Evolutionary conservation across 1,139 yeast genomes (phyloP).

Genomic region (Pichia sp.): DNA sequence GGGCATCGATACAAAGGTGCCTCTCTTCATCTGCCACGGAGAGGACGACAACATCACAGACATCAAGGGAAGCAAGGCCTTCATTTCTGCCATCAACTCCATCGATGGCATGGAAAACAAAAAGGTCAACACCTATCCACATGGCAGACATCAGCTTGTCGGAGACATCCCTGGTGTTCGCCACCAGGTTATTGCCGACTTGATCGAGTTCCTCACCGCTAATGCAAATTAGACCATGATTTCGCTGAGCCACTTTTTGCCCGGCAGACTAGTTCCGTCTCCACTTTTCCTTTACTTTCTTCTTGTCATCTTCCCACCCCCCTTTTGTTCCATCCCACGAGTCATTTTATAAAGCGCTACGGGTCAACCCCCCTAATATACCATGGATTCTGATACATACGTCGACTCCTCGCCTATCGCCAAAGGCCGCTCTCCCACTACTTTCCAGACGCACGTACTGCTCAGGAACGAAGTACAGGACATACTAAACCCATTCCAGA

Average conservation of each 20-base stretch:
- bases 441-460: not conserved
- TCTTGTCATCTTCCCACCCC: not conserved
- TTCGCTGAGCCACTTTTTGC: slow-evolving; percentile 8
- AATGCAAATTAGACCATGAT: not conserved
- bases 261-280: too few relatives aligned
- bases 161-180: slow-evolving; percentile 35
- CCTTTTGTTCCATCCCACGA: not conserved
- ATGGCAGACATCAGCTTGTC: slow-evolving; percentile 45
- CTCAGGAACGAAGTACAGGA: slow-evolving; percentile 9
- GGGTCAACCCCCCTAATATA: not conserved
- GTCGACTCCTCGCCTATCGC: slow-evolving; percentile 9
- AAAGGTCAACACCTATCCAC: slow-evolving; percentile 26
- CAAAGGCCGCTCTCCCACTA: not conserved
- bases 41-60: slow-evolving; percentile 52
- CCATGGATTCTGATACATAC: slow-evolving; percentile 1
- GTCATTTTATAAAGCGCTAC: not conserved
- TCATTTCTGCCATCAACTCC: slow-evolving; percentile 38
- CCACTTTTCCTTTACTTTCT: not conserved
- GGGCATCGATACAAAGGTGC: slow-evolving; percentile 41
- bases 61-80: slow-evolving; percentile 48
- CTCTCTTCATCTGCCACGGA: slow-evolving; percentile 54
- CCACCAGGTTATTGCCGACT: slow-evolving; percentile 26
- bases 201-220: slow-evolving; percentile 40
- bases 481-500: slow-evolving; percentile 6
- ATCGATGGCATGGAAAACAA: slow-evolving; percentile 33